Evolutionary conservation across 352 stramenopile species (phyloP).

Genomic region (Salisapilia sapeloensis): DNA sequence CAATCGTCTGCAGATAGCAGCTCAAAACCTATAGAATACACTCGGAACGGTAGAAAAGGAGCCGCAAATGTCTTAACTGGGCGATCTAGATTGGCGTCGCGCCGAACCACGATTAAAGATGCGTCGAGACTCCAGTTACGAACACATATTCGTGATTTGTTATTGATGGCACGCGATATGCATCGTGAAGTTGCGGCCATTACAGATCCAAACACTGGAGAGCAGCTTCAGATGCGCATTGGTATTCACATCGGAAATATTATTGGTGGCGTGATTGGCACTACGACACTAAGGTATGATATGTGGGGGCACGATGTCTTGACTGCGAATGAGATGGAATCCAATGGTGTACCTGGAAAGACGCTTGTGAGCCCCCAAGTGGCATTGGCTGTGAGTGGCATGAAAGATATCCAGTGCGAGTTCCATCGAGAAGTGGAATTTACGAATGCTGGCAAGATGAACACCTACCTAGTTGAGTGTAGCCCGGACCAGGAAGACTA

Average conservation of each 20-base stretch:
- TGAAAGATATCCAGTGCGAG: constrained; percentile 2
- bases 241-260: constrained; percentile 12
- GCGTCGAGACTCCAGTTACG: constrained; percentile 2
- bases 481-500: too few relatives aligned
- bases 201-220: constrained; percentile 7
- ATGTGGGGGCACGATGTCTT: constrained; percentile 10
- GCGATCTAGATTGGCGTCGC: background rate
- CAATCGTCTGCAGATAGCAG: too few relatives aligned
- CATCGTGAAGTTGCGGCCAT: constrained; percentile 5
- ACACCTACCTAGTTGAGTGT: constrained; percentile 6
- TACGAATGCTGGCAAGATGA: constrained; percentile 3
- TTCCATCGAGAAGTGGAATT: constrained; percentile 6
- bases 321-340: constrained; percentile 9
- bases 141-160: constrained; percentile 5
- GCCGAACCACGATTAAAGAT: constrained; percentile 1
- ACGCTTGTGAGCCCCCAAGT: constrained; percentile 6
- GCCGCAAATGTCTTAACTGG: too few relatives aligned
- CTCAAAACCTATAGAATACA: too few relatives aligned
- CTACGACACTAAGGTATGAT: constrained; percentile 9
- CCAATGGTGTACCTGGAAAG: constrained; percentile 6
- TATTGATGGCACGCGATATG: constrained; percentile 9
- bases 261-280: constrained; percentile 12
- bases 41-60: background rate
- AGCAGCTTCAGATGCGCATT: constrained; percentile 10
- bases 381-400: constrained; percentile 2